phyloP scores from a whole-genome alignment of 1,139 yeast species.

The Geotrichum aggregatum region DNA sequence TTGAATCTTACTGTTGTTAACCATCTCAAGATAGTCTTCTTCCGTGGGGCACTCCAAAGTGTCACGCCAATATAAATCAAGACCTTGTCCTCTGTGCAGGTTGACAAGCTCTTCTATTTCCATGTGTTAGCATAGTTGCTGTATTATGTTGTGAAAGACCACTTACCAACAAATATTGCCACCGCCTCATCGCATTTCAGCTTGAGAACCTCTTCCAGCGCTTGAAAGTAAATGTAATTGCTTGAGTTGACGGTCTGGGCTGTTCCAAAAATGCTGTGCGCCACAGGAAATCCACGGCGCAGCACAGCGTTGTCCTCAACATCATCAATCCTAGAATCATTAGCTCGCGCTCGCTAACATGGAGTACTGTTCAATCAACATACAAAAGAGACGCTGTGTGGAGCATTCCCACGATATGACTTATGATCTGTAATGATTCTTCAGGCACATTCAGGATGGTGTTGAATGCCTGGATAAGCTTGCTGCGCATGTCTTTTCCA shows the following conservation, averaged over 20 bases:
- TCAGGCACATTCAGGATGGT: slow-evolving; percentile 43
- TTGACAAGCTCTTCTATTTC: slow-evolving; percentile 69
- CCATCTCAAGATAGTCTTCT: slow-evolving; percentile 72
- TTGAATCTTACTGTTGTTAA: slow-evolving; percentile 50
- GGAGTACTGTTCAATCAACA: no score
- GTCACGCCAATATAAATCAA: slow-evolving; percentile 87
- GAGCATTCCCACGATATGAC: slow-evolving; percentile 50
- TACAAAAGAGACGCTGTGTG: slow-evolving; percentile 60
- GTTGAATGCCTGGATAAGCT: slow-evolving; percentile 51
- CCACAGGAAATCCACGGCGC: slow-evolving; percentile 73
- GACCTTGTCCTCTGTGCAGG: slow-evolving; percentile 83
- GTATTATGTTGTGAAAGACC: slow-evolving; percentile 30
- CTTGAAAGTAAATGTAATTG: slow-evolving; percentile 74
- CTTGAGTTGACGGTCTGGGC: slow-evolving; percentile 81
- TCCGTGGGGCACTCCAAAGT: slow-evolving; percentile 58
- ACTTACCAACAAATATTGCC: slow-evolving; percentile 29
- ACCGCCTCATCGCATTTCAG: slow-evolving; percentile 29
- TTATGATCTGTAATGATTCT: slow-evolving; percentile 39
- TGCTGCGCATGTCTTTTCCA: slow-evolving; percentile 55
- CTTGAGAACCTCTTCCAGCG: slow-evolving; percentile 50
- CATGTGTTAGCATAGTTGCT: no score
- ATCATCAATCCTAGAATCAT: slow-evolving; percentile 68
- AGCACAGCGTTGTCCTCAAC: slow-evolving; percentile 72
- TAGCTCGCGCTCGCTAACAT: no score
- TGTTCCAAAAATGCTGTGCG: slow-evolving; percentile 69